A percentile compares a stretch with the other conserved stretches of the same genome.
Evolutionary conservation across 495 filamentous ascomycete species (phyloP).

Genomic region (Aspergillus cristatus): DNA sequence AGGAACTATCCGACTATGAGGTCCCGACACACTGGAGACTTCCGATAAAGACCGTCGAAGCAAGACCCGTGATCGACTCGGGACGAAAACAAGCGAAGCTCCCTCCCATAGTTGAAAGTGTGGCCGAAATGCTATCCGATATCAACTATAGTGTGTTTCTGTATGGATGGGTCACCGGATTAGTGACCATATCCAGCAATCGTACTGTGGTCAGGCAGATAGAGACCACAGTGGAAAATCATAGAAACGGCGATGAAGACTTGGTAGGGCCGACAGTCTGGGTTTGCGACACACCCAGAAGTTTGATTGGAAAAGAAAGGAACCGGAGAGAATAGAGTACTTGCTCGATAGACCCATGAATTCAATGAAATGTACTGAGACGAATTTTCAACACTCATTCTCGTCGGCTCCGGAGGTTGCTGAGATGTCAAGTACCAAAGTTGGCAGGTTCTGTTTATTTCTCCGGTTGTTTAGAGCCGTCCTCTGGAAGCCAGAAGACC

Average conservation of each 20-base stretch:
- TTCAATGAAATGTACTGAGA: too few relatives aligned
- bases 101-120: constrained; percentile 27
- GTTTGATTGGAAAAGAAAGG: constrained; percentile 57
- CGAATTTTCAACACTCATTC: too few relatives aligned
- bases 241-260: constrained; percentile 27
- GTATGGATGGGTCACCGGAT: constrained; percentile 52
- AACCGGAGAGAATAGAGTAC: constrained; percentile 24
- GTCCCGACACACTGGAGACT: constrained; percentile 41
- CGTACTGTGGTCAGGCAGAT: constrained; percentile 54
- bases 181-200: constrained; percentile 61
- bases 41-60: constrained; percentile 41
- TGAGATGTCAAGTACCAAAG: not conserved
- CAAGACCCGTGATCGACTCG: constrained; percentile 20
- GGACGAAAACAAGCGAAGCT: constrained; percentile 21
- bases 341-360: constrained; percentile 2
- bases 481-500: constrained; percentile 76
- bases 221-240: constrained; percentile 40
- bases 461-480: constrained; percentile 21
- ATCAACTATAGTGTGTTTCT: constrained; percentile 63
- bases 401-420: too few relatives aligned
- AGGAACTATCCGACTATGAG: constrained; percentile 39
- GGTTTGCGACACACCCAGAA: constrained; percentile 55
- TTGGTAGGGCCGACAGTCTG: constrained; percentile 48
- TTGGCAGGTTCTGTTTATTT: constrained; percentile 13
- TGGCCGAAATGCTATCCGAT: constrained; percentile 40